A percentile compares a stretch with the other conserved stretches of the same genome.
Evolutionary conservation across 176 grass and related monocot species (phyloP).

Genomic region (Bromus sterilis): DNA sequence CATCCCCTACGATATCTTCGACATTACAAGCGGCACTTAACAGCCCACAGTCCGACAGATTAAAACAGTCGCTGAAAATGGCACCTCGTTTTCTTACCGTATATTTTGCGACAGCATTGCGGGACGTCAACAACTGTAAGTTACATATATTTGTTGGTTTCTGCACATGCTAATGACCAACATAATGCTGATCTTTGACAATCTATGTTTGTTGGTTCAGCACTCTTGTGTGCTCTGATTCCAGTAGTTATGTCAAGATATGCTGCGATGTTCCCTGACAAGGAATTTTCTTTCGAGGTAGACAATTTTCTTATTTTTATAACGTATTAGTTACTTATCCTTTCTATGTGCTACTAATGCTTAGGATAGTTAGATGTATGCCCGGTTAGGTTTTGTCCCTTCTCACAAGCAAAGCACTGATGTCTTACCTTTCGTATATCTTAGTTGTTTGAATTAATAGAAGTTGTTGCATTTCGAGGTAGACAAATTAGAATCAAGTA

Average conservation of each 20-base stretch:
- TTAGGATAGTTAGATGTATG: not conserved
- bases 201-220: slow-evolving; percentile 51
- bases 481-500: not conserved
- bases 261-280: slow-evolving; percentile 86
- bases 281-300: slow-evolving; percentile 93
- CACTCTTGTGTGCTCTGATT: slow-evolving; percentile 86
- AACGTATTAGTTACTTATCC: not conserved
- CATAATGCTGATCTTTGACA: slow-evolving; percentile 4
- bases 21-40: slow-evolving; percentile 64
- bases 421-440: not conserved
- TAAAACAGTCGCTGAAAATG: slow-evolving; percentile 79
- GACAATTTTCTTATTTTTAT: not conserved
- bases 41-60: slow-evolving; percentile 53
- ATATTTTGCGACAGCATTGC: slow-evolving; percentile 61
- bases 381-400: not conserved
- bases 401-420: not conserved
- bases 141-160: slow-evolving; percentile 19
- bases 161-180: slow-evolving; percentile 13
- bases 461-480: not conserved
- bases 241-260: slow-evolving; percentile 87
- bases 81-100: slow-evolving; percentile 64
- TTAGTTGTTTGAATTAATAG: not conserved
- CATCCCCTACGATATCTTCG: slow-evolving; percentile 71
- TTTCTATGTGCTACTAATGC: not conserved
- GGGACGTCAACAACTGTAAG: slow-evolving; percentile 72